Conservation (phyloP, 345 rosid genomes). For the Orychophragmus violaceus region DNA sequence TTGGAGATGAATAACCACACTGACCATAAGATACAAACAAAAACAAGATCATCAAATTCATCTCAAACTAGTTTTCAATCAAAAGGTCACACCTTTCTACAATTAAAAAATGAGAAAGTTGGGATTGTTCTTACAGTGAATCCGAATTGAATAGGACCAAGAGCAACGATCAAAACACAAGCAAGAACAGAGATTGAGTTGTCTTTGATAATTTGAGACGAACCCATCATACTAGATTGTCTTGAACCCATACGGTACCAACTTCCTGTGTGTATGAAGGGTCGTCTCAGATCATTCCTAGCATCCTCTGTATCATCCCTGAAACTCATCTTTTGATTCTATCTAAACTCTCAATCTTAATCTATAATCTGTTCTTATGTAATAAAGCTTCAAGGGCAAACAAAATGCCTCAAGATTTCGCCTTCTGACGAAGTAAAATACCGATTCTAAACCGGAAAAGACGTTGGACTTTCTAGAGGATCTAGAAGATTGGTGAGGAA, state of each 20-base stretch:
- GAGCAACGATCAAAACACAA: slow-evolving; percentile 91
- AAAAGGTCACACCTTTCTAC: slow-evolving; percentile 6
- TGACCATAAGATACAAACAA: slow-evolving; percentile 11
- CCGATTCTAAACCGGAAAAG: neutral
- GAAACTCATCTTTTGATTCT: slow-evolving; percentile 56
- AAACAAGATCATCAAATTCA: neutral
- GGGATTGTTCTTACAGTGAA: slow-evolving; percentile 60
- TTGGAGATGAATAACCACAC: slow-evolving; percentile 94
- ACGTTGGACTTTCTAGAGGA: slow-evolving; percentile 4
- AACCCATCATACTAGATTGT: slow-evolving; percentile 91
- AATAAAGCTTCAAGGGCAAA: neutral
- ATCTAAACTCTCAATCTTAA: slow-evolving; percentile 7
- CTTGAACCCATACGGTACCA: slow-evolving; percentile 96
- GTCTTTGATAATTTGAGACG: slow-evolving; percentile 75
- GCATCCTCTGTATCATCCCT: slow-evolving; percentile 81
- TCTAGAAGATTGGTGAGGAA: neutral
- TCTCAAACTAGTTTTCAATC: neutral
- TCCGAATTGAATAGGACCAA: slow-evolving; percentile 98
- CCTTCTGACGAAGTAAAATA: neutral
- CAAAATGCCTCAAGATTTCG: neutral
- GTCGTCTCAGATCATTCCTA: slow-evolving; percentile 77
- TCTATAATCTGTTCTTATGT: neutral
- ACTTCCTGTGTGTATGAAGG: slow-evolving; percentile 91
- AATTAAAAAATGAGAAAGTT: neutral
- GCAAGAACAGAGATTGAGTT: slow-evolving; percentile 89